Evolutionary conservation across 169 alveolate genomes (phyloP).

Genomic region (Plasmodium blacklocki): DNA sequence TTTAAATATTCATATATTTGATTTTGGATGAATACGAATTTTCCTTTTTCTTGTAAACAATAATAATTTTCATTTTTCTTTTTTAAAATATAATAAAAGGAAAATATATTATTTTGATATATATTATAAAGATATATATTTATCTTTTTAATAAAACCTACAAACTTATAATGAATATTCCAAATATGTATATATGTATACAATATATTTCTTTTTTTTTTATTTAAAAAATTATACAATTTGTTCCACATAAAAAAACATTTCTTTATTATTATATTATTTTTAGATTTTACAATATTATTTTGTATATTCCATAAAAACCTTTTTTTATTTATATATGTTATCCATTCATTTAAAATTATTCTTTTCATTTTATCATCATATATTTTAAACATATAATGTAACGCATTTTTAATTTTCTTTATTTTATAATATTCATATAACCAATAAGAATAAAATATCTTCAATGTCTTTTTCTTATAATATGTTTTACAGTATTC

Average conservation of each 20-base stretch:
- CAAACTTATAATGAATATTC: slow-evolving; percentile 28
- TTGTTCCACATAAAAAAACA: slow-evolving; percentile 25
- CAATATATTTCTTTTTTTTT: neutral
- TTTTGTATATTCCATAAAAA: neutral
- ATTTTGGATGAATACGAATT: slow-evolving; percentile 16
- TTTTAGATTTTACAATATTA: neutral
- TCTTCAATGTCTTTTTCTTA: slow-evolving; percentile 5
- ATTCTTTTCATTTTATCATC: neutral
- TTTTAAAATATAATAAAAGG: slow-evolving; percentile 27
- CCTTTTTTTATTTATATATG: neutral
- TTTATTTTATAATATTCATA: slow-evolving; percentile 5
- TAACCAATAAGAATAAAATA: slow-evolving; percentile 4
- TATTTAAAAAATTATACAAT: neutral
- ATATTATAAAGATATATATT: slow-evolving; percentile 25
- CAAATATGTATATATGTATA: slow-evolving; percentile 17
- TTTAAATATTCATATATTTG: slow-evolving; percentile 15
- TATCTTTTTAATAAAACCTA: slow-evolving; percentile 17
- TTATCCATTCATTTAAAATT: slow-evolving; percentile 9
- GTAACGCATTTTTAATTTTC: neutral
- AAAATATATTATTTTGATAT: slow-evolving; percentile 24
- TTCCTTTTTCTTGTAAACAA: slow-evolving; percentile 6
- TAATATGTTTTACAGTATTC: slow-evolving; percentile 13
- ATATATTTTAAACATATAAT: neutral
- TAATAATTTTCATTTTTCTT: slow-evolving; percentile 41
- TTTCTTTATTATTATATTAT: neutral